Base-by-base conservation (phyloP, 2,329 filamentous ascomycete genomes). In the Verticillium alfalfae region DNA sequence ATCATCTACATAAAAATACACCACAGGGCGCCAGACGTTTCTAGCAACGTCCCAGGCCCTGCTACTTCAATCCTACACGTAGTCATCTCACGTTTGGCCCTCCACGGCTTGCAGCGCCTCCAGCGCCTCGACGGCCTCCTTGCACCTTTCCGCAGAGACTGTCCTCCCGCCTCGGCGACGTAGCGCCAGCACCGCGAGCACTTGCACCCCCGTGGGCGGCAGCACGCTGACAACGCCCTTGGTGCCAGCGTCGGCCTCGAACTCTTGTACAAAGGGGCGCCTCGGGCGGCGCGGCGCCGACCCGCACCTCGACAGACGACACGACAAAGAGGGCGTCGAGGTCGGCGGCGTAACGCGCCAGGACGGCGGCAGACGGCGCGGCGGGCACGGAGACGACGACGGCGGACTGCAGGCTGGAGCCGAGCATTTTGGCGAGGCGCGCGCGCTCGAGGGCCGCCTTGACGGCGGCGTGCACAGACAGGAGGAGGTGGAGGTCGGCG, bases 141-240 rank as follows among this genome's bases (percentile, higher is more conserved):
- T 86, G 72, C 94, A 98, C 70, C 92, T 81, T 81, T 57, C 74
- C 76, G 74, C 94, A 98, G 18, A 96, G 76, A 45, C 78, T 73
- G 18, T 90, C 86, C 67, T 88, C 82, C 82, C 57, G 76, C 75
- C n/a, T 83, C 79, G n/a, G 90, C 88, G 31, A 90, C 82, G 73
- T 92, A 96, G 64, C 90, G 86, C 95, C 95, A 99, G 76, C 95
- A 99, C 58, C 95, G 82, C 1, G 85, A 82, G 72, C 95, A 99
- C 74, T 98, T 99, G 56, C 81, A 76, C 13, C 80, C 80, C 69
- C 67, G 68, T 72, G 1, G 84, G 84, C 62, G 84, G 81, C 58
- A 81, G 66, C 26, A 82, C 79, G 66, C 76, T 74, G 26, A 79
- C 80, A 36, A 67, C 75, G 38, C 76, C 77, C 62, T 66, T 67